Evolutionary conservation across 495 filamentous ascomycete genomes (phyloP), one percentile per base, ranked within the genome.

Genomic region (Darksidea phi): DNA sequence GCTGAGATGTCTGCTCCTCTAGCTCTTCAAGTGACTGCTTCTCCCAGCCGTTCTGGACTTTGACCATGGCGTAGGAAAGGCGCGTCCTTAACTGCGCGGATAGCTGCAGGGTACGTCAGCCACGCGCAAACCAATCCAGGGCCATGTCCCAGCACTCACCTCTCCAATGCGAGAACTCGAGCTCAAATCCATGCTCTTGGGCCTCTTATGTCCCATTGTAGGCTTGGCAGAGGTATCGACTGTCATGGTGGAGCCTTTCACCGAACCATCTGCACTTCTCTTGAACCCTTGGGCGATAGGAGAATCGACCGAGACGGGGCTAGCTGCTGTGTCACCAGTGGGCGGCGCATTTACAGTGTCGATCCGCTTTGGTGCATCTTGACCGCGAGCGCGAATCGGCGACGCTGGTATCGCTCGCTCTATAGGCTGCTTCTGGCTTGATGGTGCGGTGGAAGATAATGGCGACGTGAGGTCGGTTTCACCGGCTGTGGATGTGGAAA

Each of bases 11-110:
- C 23, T 87, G 75, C 13, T 82, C 77, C 67, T 91, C 86, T n/a
- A 88, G 77, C 60, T 92, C 84, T 47, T 84, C 82, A 54, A 88
- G 79, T 25, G 79, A 81, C 60, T 82, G 83, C 12, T 82, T 80
- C 75, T 93, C 85, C 80, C 89, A 90, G 50, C 88, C 89, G 71
- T 94, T 85, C 73, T 93, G 86, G 38, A 97, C 86, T 71, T 95
- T 95, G 66, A 92, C 82, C 77, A 93, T 89, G 36, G 90, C 91
- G 72, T 96, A 95, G 6, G 89, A 88, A 12, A 97, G 78, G 51
- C 90, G 87, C 6, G 89, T 82, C 61, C 84, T 85, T 23, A 97
- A 80, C 67, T 90, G 84, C 37, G 84, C 81, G 28, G 90, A 89
- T 46, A 94, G 72, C 87, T 95, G 67, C 41, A 56, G 53, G 51